These are phyloP conservation scores for Trametes punicea DNA, from an alignment of 768 basidiomycete species.

Conservation along the genomic window DNA sequence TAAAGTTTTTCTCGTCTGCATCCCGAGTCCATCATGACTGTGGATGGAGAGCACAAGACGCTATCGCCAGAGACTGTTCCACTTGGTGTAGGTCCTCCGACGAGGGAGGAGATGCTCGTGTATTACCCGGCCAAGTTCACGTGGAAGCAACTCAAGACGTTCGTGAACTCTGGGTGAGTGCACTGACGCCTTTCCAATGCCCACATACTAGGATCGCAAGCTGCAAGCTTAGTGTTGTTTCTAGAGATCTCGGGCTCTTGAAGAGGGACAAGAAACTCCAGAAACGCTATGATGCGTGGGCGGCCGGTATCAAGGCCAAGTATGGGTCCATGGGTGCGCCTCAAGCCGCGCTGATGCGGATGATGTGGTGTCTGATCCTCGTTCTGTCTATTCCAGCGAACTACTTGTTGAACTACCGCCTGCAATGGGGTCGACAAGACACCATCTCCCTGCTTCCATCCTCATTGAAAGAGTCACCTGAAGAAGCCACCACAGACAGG, in stretches of 20 bases:
- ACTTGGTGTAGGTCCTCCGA: conserved; percentile 53
- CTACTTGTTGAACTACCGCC: conserved; percentile 63
- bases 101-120: conserved; percentile 57
- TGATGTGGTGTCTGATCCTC: neutral
- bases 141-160: conserved; percentile 71
- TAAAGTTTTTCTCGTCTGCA: too few species aligned
- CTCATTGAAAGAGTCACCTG: conserved; percentile 35
- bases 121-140: conserved; percentile 77
- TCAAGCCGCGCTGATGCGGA: too few species aligned
- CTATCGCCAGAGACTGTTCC: conserved; percentile 20
- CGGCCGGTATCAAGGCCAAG: conserved; percentile 46
- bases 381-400: conserved; percentile 43
- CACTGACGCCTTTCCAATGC: neutral
- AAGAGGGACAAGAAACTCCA: conserved; percentile 74
- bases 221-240: neutral
- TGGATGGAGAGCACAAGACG: neutral
- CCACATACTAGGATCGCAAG: neutral
- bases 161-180: conserved; percentile 77
- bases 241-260: conserved; percentile 77
- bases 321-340: conserved; percentile 66
- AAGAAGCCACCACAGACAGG: neutral
- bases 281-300: conserved; percentile 61
- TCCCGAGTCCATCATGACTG: conserved; percentile 3
- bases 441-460: conserved; percentile 58
- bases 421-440: conserved; percentile 77